A percentile compares a stretch with the other conserved stretches of the same genome.
Conservation (phyloP, 805 yeast genomes). For the Lipomyces sp. region DNA sequence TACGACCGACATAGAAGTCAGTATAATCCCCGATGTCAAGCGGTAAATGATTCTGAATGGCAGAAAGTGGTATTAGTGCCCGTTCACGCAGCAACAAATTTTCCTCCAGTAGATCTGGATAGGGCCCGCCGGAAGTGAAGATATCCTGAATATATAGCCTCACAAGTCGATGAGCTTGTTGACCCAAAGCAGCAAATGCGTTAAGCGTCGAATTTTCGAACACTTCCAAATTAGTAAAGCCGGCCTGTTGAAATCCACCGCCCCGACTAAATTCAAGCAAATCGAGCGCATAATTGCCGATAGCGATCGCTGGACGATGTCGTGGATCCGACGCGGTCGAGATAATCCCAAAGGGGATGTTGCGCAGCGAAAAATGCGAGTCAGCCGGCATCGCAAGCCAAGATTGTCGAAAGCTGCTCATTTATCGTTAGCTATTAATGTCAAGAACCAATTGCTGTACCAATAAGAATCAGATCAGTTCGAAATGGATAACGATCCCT, state of each 20-base stretch:
- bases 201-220: constrained; percentile 32
- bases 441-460: neutral
- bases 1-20: constrained; percentile 40
- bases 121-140: constrained; percentile 28
- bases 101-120: constrained; percentile 31
- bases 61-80: constrained; percentile 14
- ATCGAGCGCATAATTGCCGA: constrained; percentile 40
- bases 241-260: constrained; percentile 24
- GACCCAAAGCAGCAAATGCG: constrained; percentile 37
- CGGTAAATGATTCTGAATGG: constrained; percentile 30
- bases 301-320: constrained; percentile 34
- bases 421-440: neutral
- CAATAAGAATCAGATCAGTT: neutral
- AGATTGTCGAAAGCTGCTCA: neutral
- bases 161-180: constrained; percentile 23
- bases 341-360: constrained; percentile 41
- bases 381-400: constrained; percentile 10
- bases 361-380: constrained; percentile 39
- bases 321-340: constrained; percentile 20
- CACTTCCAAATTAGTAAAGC: constrained; percentile 22
- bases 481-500: neutral
- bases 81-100: constrained; percentile 20
- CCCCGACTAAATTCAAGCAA: constrained; percentile 27
- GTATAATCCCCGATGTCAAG: constrained; percentile 41
- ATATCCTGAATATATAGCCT: constrained; percentile 33